Evolutionary conservation across 345 rosid genomes (phyloP), one percentile per base, ranked within the genome.

Genomic region (Lepidium aucheri): DNA sequence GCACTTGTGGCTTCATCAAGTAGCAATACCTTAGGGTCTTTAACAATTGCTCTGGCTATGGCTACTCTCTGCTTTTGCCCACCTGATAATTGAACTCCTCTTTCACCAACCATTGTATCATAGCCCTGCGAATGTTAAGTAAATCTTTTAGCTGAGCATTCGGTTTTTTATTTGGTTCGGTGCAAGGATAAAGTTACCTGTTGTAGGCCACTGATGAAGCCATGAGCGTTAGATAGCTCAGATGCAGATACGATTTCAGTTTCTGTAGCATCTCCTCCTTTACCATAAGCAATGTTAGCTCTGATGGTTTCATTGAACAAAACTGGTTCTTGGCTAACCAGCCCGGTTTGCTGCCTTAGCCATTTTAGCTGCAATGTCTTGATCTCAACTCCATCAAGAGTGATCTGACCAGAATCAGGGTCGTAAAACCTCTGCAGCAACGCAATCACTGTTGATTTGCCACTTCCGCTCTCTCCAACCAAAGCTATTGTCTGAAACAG

Each of bases 391-490:
- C 97, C 88, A 39, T 88, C 97, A 2, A 91, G 80, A 33, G 83
- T 86, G 24, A 88, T 84, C 11, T 35, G 78, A 41, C 97, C 97
- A 1, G 94, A 80, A 43, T 91, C 91, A 9, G 87, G 90, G 73
- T 88, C 86, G 22, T 91, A 88, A 63, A 88, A 91, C 42, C 97
- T 76, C 58, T 86, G 96, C 78, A 91, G 15, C 71, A 88, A 58
- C 0, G 97, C 68, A 5, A 86, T 79, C 36, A 85, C 91, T 0
- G 96, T 86, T 1, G 96, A 91, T 76, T 91, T 91, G 3, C 96
- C 97, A 11, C 96, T 70, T 11, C 97, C 96, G 34, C 96, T 91
- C 67, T 88, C 97, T 71, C 94, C 96, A 34, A 91, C 97, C 61
- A 88, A 55, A 65, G 97, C 96, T 46, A 88, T 81, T 20, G 89